phyloP scores from a whole-genome alignment of 768 basidiomycete species.

The Hygrophorus pudorinus region DNA sequence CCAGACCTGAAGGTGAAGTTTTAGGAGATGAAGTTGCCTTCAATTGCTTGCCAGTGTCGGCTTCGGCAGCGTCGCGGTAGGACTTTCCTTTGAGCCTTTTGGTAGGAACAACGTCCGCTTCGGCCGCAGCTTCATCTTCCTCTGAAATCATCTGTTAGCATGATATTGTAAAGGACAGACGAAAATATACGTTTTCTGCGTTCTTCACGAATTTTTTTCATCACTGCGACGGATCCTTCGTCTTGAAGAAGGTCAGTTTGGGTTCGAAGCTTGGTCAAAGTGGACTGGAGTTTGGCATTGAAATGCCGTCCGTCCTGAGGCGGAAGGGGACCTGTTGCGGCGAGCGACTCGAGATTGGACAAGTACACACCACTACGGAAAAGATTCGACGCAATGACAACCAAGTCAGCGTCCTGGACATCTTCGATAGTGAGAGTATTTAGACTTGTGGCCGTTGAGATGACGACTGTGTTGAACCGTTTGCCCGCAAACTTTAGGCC shows the following conservation, averaged over 20 bases:
- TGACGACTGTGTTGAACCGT: slow-evolving; percentile 51
- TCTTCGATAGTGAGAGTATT: slow-evolving; percentile 66
- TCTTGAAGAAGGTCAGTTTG: slow-evolving; percentile 59
- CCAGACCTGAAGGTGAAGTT: slow-evolving; percentile 12
- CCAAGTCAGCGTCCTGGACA: slow-evolving; percentile 73
- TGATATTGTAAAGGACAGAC: background rate
- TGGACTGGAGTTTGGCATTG: slow-evolving; percentile 65
- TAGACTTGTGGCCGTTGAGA: slow-evolving; percentile 60
- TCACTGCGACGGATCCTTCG: slow-evolving; percentile 52
- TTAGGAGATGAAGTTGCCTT: slow-evolving; percentile 9
- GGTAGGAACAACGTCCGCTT: slow-evolving; percentile 21
- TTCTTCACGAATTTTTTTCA: slow-evolving; percentile 54
- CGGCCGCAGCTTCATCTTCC: slow-evolving; percentile 35
- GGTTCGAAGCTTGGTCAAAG: slow-evolving; percentile 41
- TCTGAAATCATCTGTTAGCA: slow-evolving; percentile 23
- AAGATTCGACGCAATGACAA: slow-evolving; percentile 80
- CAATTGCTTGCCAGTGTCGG: slow-evolving; percentile 8
- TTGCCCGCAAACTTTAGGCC: slow-evolving; percentile 68
- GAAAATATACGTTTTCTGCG: slow-evolving; percentile 44
- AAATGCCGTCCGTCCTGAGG: slow-evolving; percentile 82
- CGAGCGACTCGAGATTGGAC: slow-evolving; percentile 63
- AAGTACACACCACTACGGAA: slow-evolving; percentile 72
- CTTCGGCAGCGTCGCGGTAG: slow-evolving; percentile 53
- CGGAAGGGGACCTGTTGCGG: slow-evolving; percentile 60
- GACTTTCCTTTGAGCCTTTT: slow-evolving; percentile 72